A percentile compares a stretch with the other conserved stretches of the same genome.
phyloP scores from a whole-genome alignment of 2,329 filamentous ascomycete genomes.

The Phaeosphaeria sp. region DNA sequence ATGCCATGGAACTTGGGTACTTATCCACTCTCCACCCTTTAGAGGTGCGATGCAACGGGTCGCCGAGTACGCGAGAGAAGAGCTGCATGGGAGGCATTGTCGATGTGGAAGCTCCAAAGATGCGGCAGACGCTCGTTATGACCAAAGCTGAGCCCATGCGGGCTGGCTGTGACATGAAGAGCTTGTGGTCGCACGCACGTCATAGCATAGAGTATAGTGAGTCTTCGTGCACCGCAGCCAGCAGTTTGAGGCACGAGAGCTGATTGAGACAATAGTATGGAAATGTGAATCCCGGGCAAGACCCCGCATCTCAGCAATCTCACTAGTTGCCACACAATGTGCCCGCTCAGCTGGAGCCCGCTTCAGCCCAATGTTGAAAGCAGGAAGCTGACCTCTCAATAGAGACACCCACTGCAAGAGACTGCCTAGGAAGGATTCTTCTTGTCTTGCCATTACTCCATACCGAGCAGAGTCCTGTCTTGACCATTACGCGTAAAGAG shows the following conservation, averaged over 20 bases:
- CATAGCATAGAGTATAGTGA: slow-evolving; percentile 19
- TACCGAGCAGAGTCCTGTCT: background rate
- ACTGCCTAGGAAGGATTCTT: background rate
- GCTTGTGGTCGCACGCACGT: background rate
- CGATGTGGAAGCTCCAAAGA: background rate
- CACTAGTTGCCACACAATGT: slow-evolving; percentile 14
- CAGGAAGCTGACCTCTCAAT: slow-evolving; percentile 7
- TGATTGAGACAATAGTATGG: slow-evolving; percentile 23
- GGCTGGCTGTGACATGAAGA: background rate
- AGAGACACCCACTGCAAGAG: slow-evolving; percentile 1
- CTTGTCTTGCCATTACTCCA: background rate
- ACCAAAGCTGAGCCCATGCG: background rate
- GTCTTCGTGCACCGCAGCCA: slow-evolving; percentile 3
- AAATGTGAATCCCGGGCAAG: slow-evolving; percentile 21
- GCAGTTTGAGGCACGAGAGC: slow-evolving; percentile 11
- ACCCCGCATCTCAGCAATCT: slow-evolving; percentile 19
- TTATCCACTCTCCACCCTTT: background rate
- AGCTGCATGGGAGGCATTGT: background rate
- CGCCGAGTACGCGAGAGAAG: background rate
- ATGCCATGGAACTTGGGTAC: background rate
- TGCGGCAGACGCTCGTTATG: background rate
- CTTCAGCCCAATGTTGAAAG: slow-evolving; percentile 3
- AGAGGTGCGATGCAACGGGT: background rate
- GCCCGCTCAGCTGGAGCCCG: slow-evolving; percentile 6
- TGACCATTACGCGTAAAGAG: background rate